These are phyloP conservation scores for Phycomyces blakesleeanus DNA, from an alignment of 192 early-diverging fungal species.

Conservation along the genomic window DNA sequence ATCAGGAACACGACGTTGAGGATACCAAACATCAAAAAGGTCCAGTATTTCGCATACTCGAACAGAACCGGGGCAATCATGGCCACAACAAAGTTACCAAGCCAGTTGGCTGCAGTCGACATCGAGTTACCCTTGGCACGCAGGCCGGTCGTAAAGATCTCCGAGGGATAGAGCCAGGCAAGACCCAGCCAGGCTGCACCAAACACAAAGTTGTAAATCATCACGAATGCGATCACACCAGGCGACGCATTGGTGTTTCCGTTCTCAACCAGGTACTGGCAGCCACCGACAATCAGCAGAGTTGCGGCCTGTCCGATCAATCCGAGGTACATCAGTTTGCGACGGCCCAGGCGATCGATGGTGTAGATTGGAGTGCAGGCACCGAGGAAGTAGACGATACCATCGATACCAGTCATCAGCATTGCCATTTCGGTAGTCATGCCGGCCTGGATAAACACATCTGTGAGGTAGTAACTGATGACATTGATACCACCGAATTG, in stretches of 20 bases:
- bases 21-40: conserved; percentile 59
- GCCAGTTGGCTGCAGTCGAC: conserved; percentile 78
- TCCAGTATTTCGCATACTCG: conserved; percentile 49
- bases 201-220: conserved; percentile 64
- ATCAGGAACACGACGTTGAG: conserved; percentile 47
- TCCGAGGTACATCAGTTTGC: conserved; percentile 48
- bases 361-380: conserved; percentile 71
- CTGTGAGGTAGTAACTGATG: conserved; percentile 30
- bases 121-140: conserved; percentile 75
- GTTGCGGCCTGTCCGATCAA: conserved; percentile 27
- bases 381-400: conserved; percentile 67
- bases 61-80: conserved; percentile 64
- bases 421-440: conserved; percentile 42
- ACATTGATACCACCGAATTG: conserved; percentile 40
- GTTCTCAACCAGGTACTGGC: conserved; percentile 20
- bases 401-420: conserved; percentile 59
- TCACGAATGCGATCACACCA: conserved; percentile 46
- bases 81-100: conserved; percentile 69
- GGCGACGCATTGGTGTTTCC: conserved; percentile 16
- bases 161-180: conserved; percentile 77
- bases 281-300: conserved; percentile 27
- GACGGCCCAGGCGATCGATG: conserved; percentile 70
- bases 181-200: conserved; percentile 82
- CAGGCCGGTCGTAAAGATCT: conserved; percentile 75
- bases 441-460: conserved; percentile 51